Base-by-base conservation (phyloP, 2,329 filamentous ascomycete species). In the Shiraia sp. region DNA sequence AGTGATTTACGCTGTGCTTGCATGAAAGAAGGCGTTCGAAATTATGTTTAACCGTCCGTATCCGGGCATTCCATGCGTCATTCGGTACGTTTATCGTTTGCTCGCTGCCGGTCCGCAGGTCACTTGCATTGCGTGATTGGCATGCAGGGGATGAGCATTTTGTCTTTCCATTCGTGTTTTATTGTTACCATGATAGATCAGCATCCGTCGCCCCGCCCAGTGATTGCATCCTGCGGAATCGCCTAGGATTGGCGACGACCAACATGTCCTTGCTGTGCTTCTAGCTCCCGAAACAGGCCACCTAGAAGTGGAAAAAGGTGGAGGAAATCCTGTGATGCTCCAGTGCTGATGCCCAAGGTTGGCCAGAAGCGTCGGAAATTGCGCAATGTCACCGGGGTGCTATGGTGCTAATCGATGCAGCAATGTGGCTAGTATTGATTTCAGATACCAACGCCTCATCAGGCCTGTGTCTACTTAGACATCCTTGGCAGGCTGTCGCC, bases 11-110 rank as follows among this genome's bases (percentile, higher is more conserved):
- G n/a, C n/a, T n/a, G n/a, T n/a, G n/a, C n/a, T n/a, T n/a, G n/a
- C n/a, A n/a, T n/a, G n/a, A n/a, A n/a, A n/a, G n/a, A n/a, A n/a
- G n/a, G n/a, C n/a, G n/a, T n/a, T n/a, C n/a, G n/a, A n/a, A n/a
- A n/a, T n/a, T n/a, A n/a, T n/a, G n/a, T n/a, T n/a, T n/a, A n/a
- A n/a, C n/a, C n/a, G 13, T 31, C 48, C 45, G 44, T 46, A 38
- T 45, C 51, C 41, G 48, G 45, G 37, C 28, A 10, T 47, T 36
- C 34, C 13, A 41, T 42, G 46, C 42, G 33, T 32, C n/a, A 32
- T 46, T 49, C 44, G 41, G 47, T 46, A 39, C 48, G 42, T 45
- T 43, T 42, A 32, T 44, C 43, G 45, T 55, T 55, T 38, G 47
- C 37, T 52, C 13, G 26, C 36, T 46, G 47, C 44, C 53, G 55